Percentiles rank a stretch among this genome's conserved stretches.
phyloP scores from a whole-genome alignment of 1,284 basidiomycete species.

The Tilletia indica region DNA sequence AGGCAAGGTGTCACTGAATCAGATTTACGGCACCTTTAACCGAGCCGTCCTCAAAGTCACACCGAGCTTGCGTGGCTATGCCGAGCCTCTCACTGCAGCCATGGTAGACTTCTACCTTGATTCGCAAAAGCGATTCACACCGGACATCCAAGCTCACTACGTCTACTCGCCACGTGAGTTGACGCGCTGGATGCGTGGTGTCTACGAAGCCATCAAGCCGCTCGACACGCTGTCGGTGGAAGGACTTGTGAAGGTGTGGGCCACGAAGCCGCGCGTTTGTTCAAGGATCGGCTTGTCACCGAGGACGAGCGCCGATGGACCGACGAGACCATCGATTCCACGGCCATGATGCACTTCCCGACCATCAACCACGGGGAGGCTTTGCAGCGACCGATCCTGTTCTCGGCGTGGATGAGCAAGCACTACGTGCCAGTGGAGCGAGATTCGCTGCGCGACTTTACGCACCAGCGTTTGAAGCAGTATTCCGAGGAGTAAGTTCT shows the following conservation, averaged over 20 bases:
- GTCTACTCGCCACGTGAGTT: conserved; percentile 99
- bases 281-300: conserved; percentile 91
- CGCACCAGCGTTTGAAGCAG: conserved; percentile 86
- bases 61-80: conserved; percentile 86
- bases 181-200: conserved; percentile 94
- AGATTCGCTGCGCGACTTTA: conserved; percentile 89
- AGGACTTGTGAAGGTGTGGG: conserved; percentile 95
- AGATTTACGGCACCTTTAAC: conserved; percentile 99
- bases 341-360: conserved; percentile 85
- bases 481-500: conserved; percentile 45
- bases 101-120: conserved; percentile 96
- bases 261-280: conserved; percentile 95
- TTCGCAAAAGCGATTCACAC: conserved; percentile 90
- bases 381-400: conserved; percentile 83
- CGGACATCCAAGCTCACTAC: conserved; percentile 95
- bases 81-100: conserved; percentile 90
- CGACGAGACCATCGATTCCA: conserved; percentile 83
- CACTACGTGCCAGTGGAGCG: conserved; percentile 92
- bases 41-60: conserved; percentile 93
- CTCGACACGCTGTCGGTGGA: conserved; percentile 86
- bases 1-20: conserved; percentile 91
- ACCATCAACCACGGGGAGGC: conserved; percentile 75
- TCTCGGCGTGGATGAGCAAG: conserved; percentile 99
- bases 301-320: conserved; percentile 68
- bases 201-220: conserved; percentile 93